These are phyloP conservation scores for Sugiyamaella castrensis DNA, from an alignment of 1,139 yeast species.

Conservation along the genomic window DNA sequence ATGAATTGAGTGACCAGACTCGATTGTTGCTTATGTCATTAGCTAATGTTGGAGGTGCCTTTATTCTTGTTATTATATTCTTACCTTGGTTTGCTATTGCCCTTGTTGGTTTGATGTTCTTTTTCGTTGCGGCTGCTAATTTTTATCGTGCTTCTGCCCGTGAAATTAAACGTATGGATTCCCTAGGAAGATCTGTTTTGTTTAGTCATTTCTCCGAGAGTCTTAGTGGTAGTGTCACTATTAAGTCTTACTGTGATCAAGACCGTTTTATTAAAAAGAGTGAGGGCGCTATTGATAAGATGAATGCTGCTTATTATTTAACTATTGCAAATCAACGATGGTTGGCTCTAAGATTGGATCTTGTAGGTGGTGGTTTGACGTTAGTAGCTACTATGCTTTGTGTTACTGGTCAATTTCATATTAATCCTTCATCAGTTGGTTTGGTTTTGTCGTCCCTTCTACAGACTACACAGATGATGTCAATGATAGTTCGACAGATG, in stretches of 20 bases:
- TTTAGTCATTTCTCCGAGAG: constrained; percentile 77
- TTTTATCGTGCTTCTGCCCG: constrained; percentile 77
- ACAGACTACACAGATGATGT: constrained; percentile 31
- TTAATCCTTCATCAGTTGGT: constrained; percentile 68
- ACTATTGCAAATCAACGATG: constrained; percentile 74
- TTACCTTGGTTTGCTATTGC: constrained; percentile 78
- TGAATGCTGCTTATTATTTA: constrained; percentile 70
- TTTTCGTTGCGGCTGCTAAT: constrained; percentile 50
- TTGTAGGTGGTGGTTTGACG: constrained; percentile 47
- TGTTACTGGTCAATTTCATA: constrained; percentile 58
- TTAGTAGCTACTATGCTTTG: constrained; percentile 56
- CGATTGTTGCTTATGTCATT: constrained; percentile 48
- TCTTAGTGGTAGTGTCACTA: constrained; percentile 66
- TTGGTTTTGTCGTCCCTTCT: constrained; percentile 53
- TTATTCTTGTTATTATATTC: constrained; percentile 66
- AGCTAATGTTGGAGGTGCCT: constrained; percentile 57
- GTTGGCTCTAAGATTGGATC: constrained; percentile 64
- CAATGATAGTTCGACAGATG: constrained; percentile 43
- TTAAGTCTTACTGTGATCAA: constrained; percentile 56
- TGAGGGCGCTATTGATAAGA: constrained; percentile 51
- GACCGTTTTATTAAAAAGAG: constrained; percentile 51
- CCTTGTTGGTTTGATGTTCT: constrained; percentile 50
- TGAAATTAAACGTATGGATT: constrained; percentile 80
- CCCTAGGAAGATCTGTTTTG: constrained; percentile 69
- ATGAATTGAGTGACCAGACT: constrained; percentile 48